Evolutionary conservation across 495 filamentous ascomycete species (phyloP).

Genomic region (Penicillium waksmanii): DNA sequence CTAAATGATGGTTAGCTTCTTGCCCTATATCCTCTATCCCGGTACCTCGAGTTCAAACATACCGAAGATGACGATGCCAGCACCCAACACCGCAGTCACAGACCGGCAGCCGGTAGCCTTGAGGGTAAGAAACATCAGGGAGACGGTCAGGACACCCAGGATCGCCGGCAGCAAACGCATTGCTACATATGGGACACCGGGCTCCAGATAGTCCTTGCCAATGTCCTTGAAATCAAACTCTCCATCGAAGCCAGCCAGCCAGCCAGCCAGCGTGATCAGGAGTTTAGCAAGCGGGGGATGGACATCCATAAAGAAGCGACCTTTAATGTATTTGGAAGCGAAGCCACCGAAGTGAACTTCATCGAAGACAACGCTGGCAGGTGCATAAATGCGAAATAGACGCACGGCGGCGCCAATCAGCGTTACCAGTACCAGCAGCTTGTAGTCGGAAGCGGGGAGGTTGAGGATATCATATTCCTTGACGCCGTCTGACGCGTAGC

Average conservation of each 20-base stretch:
- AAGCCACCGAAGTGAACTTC: conserved; percentile 99
- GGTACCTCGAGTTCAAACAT: conserved; percentile 24
- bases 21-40: background rate
- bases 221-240: conserved; percentile 99
- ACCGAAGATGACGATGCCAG: conserved; percentile 90
- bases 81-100: conserved; percentile 77
- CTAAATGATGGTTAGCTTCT: conserved; percentile 46
- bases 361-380: conserved; percentile 95
- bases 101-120: conserved; percentile 91
- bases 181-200: conserved; percentile 93
- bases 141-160: conserved; percentile 81
- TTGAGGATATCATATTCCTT: conserved; percentile 56
- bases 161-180: conserved; percentile 94
- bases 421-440: conserved; percentile 71
- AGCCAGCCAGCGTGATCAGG: conserved; percentile 92
- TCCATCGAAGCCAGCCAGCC: conserved; percentile 92
- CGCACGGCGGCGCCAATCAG: conserved; percentile 78
- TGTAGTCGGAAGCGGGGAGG: conserved; percentile 80
- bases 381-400: conserved; percentile 94
- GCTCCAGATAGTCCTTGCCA: conserved; percentile 96
- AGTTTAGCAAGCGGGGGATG: conserved; percentile 97
- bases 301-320: conserved; percentile 98
- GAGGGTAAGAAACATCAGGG: conserved; percentile 90
- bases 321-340: conserved; percentile 98
- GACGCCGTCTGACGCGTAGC: conserved; percentile 58